phyloP scores from a whole-genome alignment of 2,329 filamentous ascomycete genomes.

The Diplodia mutila region DNA sequence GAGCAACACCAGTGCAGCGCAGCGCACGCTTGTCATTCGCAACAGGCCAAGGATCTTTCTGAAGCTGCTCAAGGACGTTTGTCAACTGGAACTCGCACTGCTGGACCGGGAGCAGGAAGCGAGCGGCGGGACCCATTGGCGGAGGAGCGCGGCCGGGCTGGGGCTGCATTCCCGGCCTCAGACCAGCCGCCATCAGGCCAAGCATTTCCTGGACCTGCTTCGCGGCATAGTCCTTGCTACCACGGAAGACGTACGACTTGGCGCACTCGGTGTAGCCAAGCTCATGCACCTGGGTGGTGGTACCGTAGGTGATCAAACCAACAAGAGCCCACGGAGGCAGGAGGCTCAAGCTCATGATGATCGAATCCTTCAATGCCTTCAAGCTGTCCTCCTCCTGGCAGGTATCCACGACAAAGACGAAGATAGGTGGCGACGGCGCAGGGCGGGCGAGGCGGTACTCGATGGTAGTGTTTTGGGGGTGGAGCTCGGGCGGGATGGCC shows the following conservation, averaged over 20 bases:
- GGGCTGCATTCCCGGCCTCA: constrained; percentile 72
- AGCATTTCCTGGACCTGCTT: constrained; percentile 99
- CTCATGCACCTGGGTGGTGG: constrained; percentile 97
- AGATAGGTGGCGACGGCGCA: constrained; percentile 83
- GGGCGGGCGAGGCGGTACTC: constrained; percentile 81
- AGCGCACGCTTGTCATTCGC: constrained; percentile 88
- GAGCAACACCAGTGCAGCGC: constrained; percentile 92
- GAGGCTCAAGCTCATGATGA: constrained; percentile 83
- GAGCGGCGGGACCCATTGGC: constrained; percentile 77
- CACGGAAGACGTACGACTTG: constrained; percentile 97
- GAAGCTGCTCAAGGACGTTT: constrained; percentile 90
- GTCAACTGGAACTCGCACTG: constrained; percentile 98
- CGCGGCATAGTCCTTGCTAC: constrained; percentile 95
- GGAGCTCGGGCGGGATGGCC: constrained; percentile 80
- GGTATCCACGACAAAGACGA: constrained; percentile 84
- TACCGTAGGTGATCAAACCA: constrained; percentile 84
- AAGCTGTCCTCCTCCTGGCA: constrained; percentile 88
- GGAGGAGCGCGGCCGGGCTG: constrained; percentile 75
- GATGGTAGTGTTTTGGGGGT: constrained; percentile 83
- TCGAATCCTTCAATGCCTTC: constrained; percentile 79
- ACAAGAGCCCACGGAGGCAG: constrained; percentile 81
- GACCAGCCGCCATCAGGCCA: constrained; percentile 71
- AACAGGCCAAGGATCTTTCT: constrained; percentile 97
- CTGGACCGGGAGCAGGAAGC: constrained; percentile 91
- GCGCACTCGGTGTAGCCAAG: constrained; percentile 97